Conservation (phyloP, 352 stramenopile species). For the Phytopythium helicoides region DNA sequence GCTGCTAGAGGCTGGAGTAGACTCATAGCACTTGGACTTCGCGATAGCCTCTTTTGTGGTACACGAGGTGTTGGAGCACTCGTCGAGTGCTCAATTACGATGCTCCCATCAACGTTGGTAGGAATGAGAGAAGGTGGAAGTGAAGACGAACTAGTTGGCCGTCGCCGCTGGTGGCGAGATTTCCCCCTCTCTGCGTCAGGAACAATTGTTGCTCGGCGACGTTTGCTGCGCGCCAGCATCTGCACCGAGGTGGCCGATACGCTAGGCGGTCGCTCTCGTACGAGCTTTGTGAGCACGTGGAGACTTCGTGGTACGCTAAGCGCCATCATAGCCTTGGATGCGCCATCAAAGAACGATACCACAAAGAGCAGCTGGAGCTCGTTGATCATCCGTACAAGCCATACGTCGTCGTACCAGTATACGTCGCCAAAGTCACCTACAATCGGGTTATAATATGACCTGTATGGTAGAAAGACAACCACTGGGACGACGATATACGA, state of each 20-base stretch:
- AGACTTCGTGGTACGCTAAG: slow-evolving; percentile 9
- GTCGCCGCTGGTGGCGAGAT: neutral
- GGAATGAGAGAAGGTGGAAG: neutral
- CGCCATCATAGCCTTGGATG: slow-evolving; percentile 16
- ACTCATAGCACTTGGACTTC: neutral
- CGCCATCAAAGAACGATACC: slow-evolving; percentile 15
- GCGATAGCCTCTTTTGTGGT: neutral
- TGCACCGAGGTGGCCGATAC: slow-evolving; percentile 2
- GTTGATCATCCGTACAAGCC: slow-evolving; percentile 25
- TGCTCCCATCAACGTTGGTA: neutral
- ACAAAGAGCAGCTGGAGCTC: slow-evolving; percentile 26
- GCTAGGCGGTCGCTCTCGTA: slow-evolving; percentile 4
- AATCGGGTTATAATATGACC: slow-evolving; percentile 7
- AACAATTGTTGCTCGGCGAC: neutral
- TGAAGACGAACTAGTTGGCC: neutral
- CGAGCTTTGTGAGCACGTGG: slow-evolving; percentile 13
- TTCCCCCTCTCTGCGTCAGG: neutral
- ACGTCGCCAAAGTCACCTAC: slow-evolving; percentile 11
- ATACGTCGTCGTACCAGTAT: slow-evolving; percentile 25
- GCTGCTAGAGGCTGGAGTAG: neutral
- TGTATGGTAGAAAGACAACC: slow-evolving; percentile 11
- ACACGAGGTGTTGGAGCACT: neutral
- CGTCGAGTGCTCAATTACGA: neutral
- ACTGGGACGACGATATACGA: slow-evolving; percentile 15
- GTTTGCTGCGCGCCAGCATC: neutral